Base-by-base conservation (phyloP, 2,329 filamentous ascomycete genomes). In the Penicillium sp. region DNA sequence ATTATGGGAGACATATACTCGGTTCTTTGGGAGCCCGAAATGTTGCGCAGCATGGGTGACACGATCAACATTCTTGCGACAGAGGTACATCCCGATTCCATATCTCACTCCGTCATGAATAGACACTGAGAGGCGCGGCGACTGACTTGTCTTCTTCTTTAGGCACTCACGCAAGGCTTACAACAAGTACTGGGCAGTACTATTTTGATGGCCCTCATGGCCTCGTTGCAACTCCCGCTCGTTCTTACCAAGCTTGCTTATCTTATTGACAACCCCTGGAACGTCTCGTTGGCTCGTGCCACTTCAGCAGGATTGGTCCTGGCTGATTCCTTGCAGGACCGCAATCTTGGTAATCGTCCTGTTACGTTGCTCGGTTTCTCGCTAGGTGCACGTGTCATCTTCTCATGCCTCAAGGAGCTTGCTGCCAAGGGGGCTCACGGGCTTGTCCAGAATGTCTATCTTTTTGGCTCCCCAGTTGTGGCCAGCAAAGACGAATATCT, bases 1-100 rank as follows among this genome's bases (percentile, higher is more conserved):
- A 86, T 98, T 63, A 99, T 99, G 95, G 95, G 95, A 12, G 95
- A 99, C 73, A 88, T 99, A 15, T 99, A 99, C 78, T 97, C 94
- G 0, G 89, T 99, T 11, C 82, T 96, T 59, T 99, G 95, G 93
- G 95, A 99, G 76, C 96, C 95, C 3, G 95, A 99, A 73, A 96
- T 99, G 93, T 84, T 99, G 72, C 89, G 88, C 68, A 96, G 92
- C 76, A 99, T 97, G 89, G 95, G 95, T 85, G 91, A 95, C 74
- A 99, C 95, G 48, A 98, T 99, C 71, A 97, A 97, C 70, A 98
- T 99, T 77, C 82, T 99, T 64, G 95, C 95, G 59, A 99, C 95
- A 37, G 95, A 99, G 86, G 91, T 94, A 78, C 78, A 84, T 31
- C 45, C 31, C 5, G 28, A 22, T 20, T 28, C 25, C 25, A 28